A percentile compares a stretch with the other conserved stretches of the same genome.
Conservation (phyloP, 73 alveolate species). For the Tetrahymena borealis region DNA sequence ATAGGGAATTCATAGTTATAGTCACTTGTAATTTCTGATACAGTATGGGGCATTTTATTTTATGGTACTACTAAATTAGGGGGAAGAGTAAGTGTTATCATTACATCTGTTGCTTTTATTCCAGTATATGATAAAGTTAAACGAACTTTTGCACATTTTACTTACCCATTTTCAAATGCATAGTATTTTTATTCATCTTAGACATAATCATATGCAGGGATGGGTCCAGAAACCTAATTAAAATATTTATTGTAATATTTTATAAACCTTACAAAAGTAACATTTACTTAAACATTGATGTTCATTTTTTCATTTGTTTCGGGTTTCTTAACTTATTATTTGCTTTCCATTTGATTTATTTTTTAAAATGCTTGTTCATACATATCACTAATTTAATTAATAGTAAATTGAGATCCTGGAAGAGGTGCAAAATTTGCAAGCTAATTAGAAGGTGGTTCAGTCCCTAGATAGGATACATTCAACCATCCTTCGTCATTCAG, state of each 20-base stretch:
- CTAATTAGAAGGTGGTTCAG: conserved; percentile 6
- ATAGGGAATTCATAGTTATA: not conserved
- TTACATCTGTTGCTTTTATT: not conserved
- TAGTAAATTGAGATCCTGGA: not conserved
- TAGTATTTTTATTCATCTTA: not conserved
- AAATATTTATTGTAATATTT: not conserved
- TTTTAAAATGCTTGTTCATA: not conserved
- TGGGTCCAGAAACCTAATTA: not conserved
- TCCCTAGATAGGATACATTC: conserved; percentile 12
- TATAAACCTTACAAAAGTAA: not conserved
- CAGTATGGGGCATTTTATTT: not conserved
- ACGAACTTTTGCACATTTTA: not conserved
- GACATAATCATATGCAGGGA: not conserved
- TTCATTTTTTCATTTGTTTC: not conserved
- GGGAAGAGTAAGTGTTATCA: not conserved
- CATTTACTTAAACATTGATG: not conserved
- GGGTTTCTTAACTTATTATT: not conserved
- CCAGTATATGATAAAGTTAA: not conserved
- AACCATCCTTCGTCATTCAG: conserved; percentile 41
- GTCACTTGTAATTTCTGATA: not conserved
- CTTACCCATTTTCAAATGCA: not conserved
- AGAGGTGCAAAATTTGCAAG: not conserved
- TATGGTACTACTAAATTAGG: not conserved
- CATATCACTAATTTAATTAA: not conserved
- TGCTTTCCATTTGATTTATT: not conserved